Percentiles rank a stretch among this genome's conserved stretches.
Conservation (phyloP, 2,329 filamentous ascomycete genomes). For the Dactylonectria macrodidyma region DNA sequence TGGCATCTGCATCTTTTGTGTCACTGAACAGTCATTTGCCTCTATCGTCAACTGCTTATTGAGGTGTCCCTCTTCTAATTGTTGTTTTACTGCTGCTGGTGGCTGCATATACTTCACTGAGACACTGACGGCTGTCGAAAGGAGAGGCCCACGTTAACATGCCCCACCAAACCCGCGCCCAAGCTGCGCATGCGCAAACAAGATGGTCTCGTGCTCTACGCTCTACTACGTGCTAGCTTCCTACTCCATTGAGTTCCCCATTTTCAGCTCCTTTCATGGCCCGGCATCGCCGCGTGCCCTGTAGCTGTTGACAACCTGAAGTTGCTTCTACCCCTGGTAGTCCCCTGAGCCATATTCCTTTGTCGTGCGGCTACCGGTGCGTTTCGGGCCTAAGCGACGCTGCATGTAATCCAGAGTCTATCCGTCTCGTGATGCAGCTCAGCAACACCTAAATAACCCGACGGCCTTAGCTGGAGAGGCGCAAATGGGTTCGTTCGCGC, state of each 20-base stretch:
- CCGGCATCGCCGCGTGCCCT: constrained; percentile 16
- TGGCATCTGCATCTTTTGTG: neutral
- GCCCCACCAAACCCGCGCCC: constrained; percentile 41
- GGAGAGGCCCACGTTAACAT: constrained; percentile 1
- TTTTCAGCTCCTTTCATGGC: constrained; percentile 20
- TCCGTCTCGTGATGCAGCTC: constrained; percentile 9
- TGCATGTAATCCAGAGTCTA: constrained; percentile 3
- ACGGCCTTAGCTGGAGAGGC: neutral
- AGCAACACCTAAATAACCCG: neutral
- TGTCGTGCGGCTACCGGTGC: neutral
- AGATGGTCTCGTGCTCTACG: constrained; percentile 47
- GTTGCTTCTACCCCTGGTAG: neutral
- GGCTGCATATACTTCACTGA: constrained; percentile 20
- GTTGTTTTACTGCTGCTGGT: constrained; percentile 9
- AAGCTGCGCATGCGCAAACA: constrained; percentile 35
- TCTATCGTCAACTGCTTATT: neutral
- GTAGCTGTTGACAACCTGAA: neutral
- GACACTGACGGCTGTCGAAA: constrained; percentile 19
- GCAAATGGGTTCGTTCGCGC: neutral
- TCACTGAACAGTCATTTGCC: neutral
- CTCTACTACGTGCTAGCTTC: neutral
- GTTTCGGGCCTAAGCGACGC: neutral
- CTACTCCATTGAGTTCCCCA: constrained; percentile 22
- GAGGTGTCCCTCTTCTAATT: neutral
- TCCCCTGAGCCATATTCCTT: neutral